phyloP scores from a whole-genome alignment of 2,329 filamentous ascomycete species.

The Monosporascus sp. region DNA sequence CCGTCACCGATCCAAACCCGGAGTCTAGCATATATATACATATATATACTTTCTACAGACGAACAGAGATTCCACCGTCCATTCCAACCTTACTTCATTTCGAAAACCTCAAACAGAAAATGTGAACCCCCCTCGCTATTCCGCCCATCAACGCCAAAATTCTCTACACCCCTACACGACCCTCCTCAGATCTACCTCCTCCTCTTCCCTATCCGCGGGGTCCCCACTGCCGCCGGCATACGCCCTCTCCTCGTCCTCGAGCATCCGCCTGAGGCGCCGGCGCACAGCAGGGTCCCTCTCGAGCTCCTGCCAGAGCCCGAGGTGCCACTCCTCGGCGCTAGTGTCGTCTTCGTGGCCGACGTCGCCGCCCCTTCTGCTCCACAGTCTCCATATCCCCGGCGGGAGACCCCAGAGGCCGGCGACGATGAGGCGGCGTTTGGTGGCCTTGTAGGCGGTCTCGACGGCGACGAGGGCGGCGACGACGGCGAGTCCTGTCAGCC shows the following conservation, averaged over 20 bases:
- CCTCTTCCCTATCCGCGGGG: background rate
- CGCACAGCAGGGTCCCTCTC: conserved; percentile 45
- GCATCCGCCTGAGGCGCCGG: conserved; percentile 34
- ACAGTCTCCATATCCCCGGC: conserved; percentile 41
- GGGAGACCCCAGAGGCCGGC: conserved; percentile 25
- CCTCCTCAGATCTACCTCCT: too few relatives aligned
- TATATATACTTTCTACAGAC: too few relatives aligned
- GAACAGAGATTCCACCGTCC: too few relatives aligned
- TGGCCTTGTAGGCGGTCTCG: conserved; percentile 55
- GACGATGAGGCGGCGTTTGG: conserved; percentile 41
- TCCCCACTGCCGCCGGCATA: background rate
- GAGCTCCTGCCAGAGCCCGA: conserved; percentile 55
- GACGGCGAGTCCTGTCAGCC: conserved; percentile 55
- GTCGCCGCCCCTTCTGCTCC: conserved; percentile 24
- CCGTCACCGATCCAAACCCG: too few relatives aligned
- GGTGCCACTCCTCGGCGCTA: conserved; percentile 43
- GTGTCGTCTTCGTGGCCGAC: conserved; percentile 14
- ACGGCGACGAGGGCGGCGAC: conserved; percentile 58
- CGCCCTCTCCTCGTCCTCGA: conserved; percentile 12
- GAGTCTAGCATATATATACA: too few relatives aligned
- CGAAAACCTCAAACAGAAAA: too few relatives aligned
- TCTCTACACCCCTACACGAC: too few relatives aligned
- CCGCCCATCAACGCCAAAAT: too few relatives aligned
- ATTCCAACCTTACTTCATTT: too few relatives aligned
- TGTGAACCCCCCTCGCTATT: too few relatives aligned